Conservation (phyloP, 257 asterid genomes). For the Salvia rosmarinus region DNA sequence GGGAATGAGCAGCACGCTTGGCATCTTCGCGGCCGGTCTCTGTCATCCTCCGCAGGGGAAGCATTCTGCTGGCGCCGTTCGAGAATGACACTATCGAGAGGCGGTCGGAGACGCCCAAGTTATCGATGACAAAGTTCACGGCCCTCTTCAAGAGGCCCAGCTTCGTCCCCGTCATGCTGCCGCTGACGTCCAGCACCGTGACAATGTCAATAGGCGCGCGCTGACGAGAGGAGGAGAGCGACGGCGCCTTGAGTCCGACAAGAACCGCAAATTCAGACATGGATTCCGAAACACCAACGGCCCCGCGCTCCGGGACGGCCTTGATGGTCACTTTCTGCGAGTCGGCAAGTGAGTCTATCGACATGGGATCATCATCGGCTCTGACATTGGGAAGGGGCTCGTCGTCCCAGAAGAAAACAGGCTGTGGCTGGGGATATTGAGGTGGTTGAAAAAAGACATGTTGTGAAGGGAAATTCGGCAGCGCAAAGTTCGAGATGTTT, state of each 20-base stretch:
- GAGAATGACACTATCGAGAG: slow-evolving; percentile 31
- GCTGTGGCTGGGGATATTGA: slow-evolving; percentile 28
- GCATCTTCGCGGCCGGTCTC: slow-evolving; percentile 46
- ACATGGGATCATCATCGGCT: background rate
- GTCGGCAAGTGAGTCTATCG: background rate
- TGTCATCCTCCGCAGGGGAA: slow-evolving; percentile 46
- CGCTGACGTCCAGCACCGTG: slow-evolving; percentile 44
- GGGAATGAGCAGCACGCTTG: slow-evolving; percentile 31
- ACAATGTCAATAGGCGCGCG: slow-evolving; percentile 51
- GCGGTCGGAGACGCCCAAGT: slow-evolving; percentile 30
- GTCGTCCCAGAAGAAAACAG: slow-evolving; percentile 31
- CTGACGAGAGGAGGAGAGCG: slow-evolving; percentile 29
- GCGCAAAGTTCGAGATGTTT: too few species aligned
- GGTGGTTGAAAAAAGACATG: too few species aligned
- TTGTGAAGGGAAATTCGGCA: too few species aligned
- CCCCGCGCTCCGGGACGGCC: slow-evolving; percentile 35
- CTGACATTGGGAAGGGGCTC: slow-evolving; percentile 28
- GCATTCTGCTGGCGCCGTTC: slow-evolving; percentile 30
- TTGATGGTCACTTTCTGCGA: slow-evolving; percentile 26
- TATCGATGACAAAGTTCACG: slow-evolving; percentile 29
- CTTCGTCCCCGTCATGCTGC: slow-evolving; percentile 41
- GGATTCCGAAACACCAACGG: slow-evolving; percentile 33
- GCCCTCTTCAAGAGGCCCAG: slow-evolving; percentile 40
- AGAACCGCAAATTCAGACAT: slow-evolving; percentile 34
- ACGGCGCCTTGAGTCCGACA: slow-evolving; percentile 38